Evolutionary conservation across 768 basidiomycete species (phyloP).

Genomic region (Rhizopogon rudus): DNA sequence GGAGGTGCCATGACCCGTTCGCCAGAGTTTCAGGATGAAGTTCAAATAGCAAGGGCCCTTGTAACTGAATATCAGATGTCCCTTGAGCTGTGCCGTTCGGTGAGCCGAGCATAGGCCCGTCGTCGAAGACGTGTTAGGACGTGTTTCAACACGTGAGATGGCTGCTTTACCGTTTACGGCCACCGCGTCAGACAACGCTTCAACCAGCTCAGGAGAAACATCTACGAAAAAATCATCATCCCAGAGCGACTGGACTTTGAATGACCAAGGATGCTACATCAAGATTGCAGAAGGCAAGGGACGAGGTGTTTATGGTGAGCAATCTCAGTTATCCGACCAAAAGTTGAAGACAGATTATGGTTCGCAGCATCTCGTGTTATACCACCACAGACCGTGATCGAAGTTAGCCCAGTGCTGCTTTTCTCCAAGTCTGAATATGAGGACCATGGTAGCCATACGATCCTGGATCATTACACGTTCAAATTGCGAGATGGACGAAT

Average conservation of each 20-base stretch:
- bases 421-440: constrained; percentile 69
- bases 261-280: constrained; percentile 45
- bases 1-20: constrained; percentile 20
- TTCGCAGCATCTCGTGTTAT: constrained; percentile 17
- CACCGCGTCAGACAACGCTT: constrained; percentile 3
- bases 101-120: too few relatives aligned
- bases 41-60: too few relatives aligned
- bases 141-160: constrained; percentile 6
- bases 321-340: background rate
- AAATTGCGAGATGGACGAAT: constrained; percentile 68
- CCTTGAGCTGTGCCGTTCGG: too few relatives aligned
- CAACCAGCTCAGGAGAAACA: background rate
- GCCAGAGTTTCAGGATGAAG: background rate
- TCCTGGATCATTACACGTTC: constrained; percentile 74
- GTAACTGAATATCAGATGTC: too few relatives aligned
- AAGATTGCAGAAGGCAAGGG: constrained; percentile 44
- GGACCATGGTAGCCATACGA: constrained; percentile 53
- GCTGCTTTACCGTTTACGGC: constrained; percentile 8
- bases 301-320: constrained; percentile 60
- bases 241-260: constrained; percentile 25
- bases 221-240: background rate
- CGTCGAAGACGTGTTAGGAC: background rate
- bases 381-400: constrained; percentile 61
- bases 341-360: constrained; percentile 22
- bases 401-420: constrained; percentile 82